Evolutionary conservation across 2,329 filamentous ascomycete species (phyloP).

Genomic region (Ceratocystis diversiconidia): DNA sequence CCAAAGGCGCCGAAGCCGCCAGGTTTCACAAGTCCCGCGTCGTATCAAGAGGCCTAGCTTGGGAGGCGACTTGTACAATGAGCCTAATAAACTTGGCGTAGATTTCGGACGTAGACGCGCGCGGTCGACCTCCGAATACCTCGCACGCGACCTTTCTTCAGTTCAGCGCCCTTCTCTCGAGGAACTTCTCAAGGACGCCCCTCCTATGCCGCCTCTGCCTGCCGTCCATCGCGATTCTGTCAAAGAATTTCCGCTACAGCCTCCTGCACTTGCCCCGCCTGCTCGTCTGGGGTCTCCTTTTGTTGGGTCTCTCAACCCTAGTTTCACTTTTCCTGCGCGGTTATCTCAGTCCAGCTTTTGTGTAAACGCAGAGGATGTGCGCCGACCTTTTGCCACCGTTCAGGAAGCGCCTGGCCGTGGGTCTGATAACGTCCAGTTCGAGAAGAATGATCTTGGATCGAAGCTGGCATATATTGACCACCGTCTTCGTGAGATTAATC

Average conservation of each 20-base stretch:
- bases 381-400: slow-evolving; percentile 43
- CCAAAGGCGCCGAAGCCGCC: slow-evolving; percentile 32
- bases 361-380: slow-evolving; percentile 27
- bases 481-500: slow-evolving; percentile 40
- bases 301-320: slow-evolving; percentile 31
- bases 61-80: slow-evolving; percentile 39
- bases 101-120: slow-evolving; percentile 17
- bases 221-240: background rate
- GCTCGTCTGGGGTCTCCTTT: slow-evolving; percentile 48
- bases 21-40: slow-evolving; percentile 32
- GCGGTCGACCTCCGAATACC: slow-evolving; percentile 15
- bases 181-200: slow-evolving; percentile 26
- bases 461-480: slow-evolving; percentile 45
- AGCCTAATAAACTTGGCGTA: slow-evolving; percentile 26
- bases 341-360: slow-evolving; percentile 34
- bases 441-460: slow-evolving; percentile 33
- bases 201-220: slow-evolving; percentile 13
- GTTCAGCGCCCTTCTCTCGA: slow-evolving; percentile 31
- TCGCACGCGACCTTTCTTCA: slow-evolving; percentile 24
- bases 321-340: slow-evolving; percentile 48
- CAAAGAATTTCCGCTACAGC: slow-evolving; percentile 16
- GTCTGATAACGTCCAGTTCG: slow-evolving; percentile 26
- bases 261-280: slow-evolving; percentile 23
- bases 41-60: slow-evolving; percentile 39
- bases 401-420: background rate